Evolutionary conservation across 148 eudicot genomes (phyloP), one percentile per base, ranked within the genome.

Genomic region (Persicaria maculosa): DNA sequence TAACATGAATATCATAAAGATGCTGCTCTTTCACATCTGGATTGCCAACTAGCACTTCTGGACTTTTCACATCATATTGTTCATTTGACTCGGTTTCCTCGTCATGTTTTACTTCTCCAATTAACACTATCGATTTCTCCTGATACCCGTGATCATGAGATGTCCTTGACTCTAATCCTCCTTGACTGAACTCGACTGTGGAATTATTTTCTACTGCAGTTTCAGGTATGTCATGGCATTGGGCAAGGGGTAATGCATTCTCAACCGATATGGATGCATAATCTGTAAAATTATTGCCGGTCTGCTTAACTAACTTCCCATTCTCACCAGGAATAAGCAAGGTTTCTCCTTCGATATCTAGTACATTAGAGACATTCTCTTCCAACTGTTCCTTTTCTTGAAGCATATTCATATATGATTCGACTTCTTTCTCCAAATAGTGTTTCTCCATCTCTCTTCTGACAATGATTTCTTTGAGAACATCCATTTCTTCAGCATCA

Each of bases 401-500:
- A 74, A 81, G 44, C 87, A 89, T 76, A 65, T 82, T 83, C 80
- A 87, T 82, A 72, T 86, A 95, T 17, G 82, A 82, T 84, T 95
- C 97, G 79, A 90, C 86, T 85, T 92, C 97, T 74, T 87, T 90
- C 81, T 90, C 97, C 73, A 95, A 74, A 77, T 89, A 83, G 80
- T 80, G 96, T 62, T 86, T 89, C 78, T 92, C 99, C 74, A 80
- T 73, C 82, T 95, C 97, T 81, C 92, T 86, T 77, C 92, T 83
- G 68, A 95, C 71, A 16, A 95, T 76, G 69, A 95, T 92, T 83
- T 92, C 99, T 81, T 90, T 88, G 68, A 90, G 90, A 77, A 95
- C 83, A 77, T 86, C 78, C 99, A 92, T 95, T 84, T 95, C 97
- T 79, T 92, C 99, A 45, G 86, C 90, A 75, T 95, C 99, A 82